These are phyloP conservation scores for Azolla pinnata DNA, from an alignment of 75 land plant genomes.

Conservation along the genomic window DNA sequence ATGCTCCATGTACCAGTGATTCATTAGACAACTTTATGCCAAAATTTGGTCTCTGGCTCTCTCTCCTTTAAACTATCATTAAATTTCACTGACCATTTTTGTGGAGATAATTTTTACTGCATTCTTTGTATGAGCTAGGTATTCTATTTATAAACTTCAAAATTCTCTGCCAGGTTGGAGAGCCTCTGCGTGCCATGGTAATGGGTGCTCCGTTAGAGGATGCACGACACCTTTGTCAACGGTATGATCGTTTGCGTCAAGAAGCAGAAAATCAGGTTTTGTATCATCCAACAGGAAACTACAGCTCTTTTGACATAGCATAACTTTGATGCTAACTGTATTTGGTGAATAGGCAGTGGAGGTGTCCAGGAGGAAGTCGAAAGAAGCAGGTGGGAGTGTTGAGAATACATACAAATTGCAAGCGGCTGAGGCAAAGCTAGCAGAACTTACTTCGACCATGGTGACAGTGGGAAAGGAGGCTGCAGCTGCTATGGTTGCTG, in stretches of 20 bases:
- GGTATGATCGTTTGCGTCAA: slow-evolving; percentile 77
- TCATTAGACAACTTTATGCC: too few relatives aligned
- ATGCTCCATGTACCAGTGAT: too few relatives aligned
- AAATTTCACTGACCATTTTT: too few relatives aligned
- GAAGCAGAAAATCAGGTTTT: slow-evolving; percentile 91
- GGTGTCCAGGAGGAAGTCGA: slow-evolving; percentile 56
- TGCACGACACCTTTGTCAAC: slow-evolving; percentile 87
- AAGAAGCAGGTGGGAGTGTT: slow-evolving; percentile 38
- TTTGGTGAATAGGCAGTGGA: slow-evolving; percentile 49
- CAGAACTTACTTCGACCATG: slow-evolving; percentile 60
- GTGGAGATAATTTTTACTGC: too few relatives aligned
- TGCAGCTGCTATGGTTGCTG: slow-evolving; percentile 78
- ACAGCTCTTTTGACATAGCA: neutral
- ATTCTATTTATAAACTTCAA: too few relatives aligned
- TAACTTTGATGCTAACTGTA: too few relatives aligned
- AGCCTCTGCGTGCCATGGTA: slow-evolving; percentile 83
- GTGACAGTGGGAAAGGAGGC: slow-evolving; percentile 74
- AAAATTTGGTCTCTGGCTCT: too few relatives aligned
- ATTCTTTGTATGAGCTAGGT: too few relatives aligned
- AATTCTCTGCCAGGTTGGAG: slow-evolving; percentile 87
- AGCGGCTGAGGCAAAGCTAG: slow-evolving; percentile 62
- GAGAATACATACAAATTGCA: slow-evolving; percentile 60
- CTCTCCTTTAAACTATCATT: too few relatives aligned
- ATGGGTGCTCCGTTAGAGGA: slow-evolving; percentile 89
- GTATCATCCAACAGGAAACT: slow-evolving; percentile 4